Percentiles rank a stretch among this genome's conserved stretches.
Conservation (phyloP, 2,329 filamentous ascomycete genomes). For the Exophiala viscosa region DNA sequence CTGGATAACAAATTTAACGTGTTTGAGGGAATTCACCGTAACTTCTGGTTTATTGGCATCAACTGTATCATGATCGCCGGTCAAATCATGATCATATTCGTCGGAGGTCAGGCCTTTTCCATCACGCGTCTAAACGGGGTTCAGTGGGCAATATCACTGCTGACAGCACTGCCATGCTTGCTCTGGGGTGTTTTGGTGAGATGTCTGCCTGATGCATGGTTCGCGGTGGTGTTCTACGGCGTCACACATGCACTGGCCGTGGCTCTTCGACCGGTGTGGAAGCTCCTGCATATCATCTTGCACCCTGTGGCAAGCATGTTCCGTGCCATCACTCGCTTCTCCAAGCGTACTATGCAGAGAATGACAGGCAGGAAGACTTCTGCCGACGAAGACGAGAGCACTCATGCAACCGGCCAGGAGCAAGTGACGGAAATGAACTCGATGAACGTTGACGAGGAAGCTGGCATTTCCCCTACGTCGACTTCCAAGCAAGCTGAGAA, state of each 20-base stretch:
- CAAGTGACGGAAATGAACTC: constrained; percentile 4
- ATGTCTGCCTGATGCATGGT: constrained; percentile 68
- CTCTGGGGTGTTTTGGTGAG: constrained; percentile 79
- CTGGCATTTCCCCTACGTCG: neutral
- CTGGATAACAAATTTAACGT: constrained; percentile 95
- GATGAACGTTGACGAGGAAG: neutral
- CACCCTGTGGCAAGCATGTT: constrained; percentile 31
- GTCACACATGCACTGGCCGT: constrained; percentile 53
- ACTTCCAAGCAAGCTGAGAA: neutral
- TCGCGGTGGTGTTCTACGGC: constrained; percentile 44
- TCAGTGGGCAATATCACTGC: constrained; percentile 84
- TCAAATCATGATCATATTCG: constrained; percentile 83
- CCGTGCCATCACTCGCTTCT: constrained; percentile 23
- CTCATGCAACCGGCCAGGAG: constrained; percentile 11
- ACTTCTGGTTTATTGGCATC: constrained; percentile 86
- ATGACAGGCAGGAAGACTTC: constrained; percentile 17
- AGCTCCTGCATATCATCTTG: constrained; percentile 31
- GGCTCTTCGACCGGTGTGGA: constrained; percentile 43
- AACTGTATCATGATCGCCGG: constrained; percentile 82
- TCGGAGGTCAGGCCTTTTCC: constrained; percentile 77
- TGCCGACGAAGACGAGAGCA: constrained; percentile 10
- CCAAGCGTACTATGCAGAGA: constrained; percentile 23
- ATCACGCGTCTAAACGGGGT: constrained; percentile 65
- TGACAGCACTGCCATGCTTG: constrained; percentile 79
- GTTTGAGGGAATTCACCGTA: constrained; percentile 79